phyloP scores from a whole-genome alignment of 2,329 filamentous ascomycete species.

The Cladosporium sp. region DNA sequence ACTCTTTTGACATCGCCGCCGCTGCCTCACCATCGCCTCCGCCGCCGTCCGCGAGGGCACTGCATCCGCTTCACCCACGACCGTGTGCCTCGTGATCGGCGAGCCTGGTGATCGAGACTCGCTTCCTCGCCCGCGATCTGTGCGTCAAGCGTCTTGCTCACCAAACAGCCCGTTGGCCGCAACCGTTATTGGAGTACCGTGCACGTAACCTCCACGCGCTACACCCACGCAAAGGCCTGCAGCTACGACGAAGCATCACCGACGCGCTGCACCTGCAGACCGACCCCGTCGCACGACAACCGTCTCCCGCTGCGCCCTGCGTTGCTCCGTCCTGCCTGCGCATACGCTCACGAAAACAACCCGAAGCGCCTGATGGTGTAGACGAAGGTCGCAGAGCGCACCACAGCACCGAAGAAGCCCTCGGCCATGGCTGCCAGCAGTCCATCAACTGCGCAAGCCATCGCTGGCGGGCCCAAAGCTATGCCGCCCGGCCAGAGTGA shows the following conservation, averaged over 20 bases:
- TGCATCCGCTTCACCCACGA: not conserved
- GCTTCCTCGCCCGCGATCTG: conserved; percentile 7
- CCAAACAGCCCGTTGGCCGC: not conserved
- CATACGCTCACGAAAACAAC: conserved; percentile 4
- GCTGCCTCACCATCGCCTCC: not conserved
- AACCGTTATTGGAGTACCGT: conserved; percentile 9
- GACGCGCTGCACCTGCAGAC: conserved; percentile 3
- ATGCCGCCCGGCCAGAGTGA: conserved; percentile 48
- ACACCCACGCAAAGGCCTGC: conserved; percentile 9
- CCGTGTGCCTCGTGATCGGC: conserved; percentile 10
- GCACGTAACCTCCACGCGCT: conserved; percentile 11
- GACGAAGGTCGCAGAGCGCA: conserved; percentile 16
- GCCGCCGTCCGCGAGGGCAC: not conserved
- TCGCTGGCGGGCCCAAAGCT: conserved; percentile 40
- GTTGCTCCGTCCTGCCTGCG: conserved; percentile 12
- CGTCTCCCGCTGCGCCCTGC: conserved; percentile 13
- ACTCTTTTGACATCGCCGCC: not conserved
- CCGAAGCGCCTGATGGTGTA: conserved; percentile 19
- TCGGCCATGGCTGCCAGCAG: conserved; percentile 38
- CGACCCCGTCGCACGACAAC: not conserved
- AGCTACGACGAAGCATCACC: conserved; percentile 7
- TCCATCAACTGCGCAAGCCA: conserved; percentile 39
- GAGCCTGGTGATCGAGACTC: conserved; percentile 4
- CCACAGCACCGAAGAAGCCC: conserved; percentile 13
- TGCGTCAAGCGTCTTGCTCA: conserved; percentile 7